These are phyloP conservation scores for Aspergillus baeticus DNA, from an alignment of 495 filamentous ascomycete genomes.

Conservation along the genomic window DNA sequence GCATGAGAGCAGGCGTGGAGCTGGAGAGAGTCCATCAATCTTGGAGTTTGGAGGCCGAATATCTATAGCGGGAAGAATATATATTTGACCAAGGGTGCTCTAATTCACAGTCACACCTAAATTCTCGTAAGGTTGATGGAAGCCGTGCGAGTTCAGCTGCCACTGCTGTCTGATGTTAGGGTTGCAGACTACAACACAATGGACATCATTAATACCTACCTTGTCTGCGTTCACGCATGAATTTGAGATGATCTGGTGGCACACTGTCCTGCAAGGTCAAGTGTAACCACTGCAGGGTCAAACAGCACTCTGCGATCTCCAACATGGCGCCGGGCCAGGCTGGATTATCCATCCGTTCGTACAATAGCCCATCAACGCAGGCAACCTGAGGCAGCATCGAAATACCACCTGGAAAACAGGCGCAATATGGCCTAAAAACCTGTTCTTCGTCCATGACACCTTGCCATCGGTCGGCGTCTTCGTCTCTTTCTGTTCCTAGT, in stretches of 20 bases:
- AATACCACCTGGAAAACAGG: neutral
- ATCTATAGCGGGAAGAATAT: neutral
- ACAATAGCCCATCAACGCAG: neutral
- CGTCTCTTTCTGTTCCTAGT: neutral
- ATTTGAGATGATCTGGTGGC: neutral
- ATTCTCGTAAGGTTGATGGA: neutral
- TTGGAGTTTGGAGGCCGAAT: neutral
- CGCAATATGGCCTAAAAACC: neutral
- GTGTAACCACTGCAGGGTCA: neutral
- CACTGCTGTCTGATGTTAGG: neutral
- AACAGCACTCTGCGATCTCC: neutral
- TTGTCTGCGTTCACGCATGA: slow-evolving; percentile 5
- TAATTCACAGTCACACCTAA: slow-evolving; percentile 19
- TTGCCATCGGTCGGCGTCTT: neutral
- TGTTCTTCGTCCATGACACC: neutral
- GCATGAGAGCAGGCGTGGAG: neutral
- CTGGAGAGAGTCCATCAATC: neutral
- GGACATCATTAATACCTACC: neutral
- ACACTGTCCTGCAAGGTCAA: neutral
- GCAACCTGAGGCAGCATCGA: neutral
- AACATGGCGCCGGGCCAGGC: neutral
- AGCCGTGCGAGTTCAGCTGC: neutral
- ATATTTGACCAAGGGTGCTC: neutral
- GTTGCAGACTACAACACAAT: neutral
- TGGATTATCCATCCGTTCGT: neutral